Evolutionary conservation across 805 yeast genomes (phyloP), one percentile per base, ranked within the genome.

Genomic region (Nakazawaea holstii): DNA sequence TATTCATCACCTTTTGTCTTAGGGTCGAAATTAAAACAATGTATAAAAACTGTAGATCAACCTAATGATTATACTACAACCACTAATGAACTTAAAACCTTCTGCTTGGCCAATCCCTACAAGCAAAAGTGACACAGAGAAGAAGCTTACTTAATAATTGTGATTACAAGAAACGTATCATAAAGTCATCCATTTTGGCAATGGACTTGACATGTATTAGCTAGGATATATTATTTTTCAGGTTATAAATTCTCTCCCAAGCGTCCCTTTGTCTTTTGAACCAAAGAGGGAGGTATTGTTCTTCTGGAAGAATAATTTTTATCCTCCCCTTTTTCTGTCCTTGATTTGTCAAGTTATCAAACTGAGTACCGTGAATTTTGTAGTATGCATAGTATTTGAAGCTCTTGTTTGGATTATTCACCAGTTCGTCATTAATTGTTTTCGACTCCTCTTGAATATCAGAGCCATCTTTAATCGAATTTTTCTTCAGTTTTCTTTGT

Each of bases 221-320:
- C 5, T 20, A 20, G 24, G 24, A 20, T 20, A 20, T 20, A 20
- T 20, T 20, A 20, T 20, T 62, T 72, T 41, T 62, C 64, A 8
- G 29, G 7, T 28, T 26, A 35, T 33, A 35, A 4, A 43, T 8
- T 8, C n/a, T 30, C 54, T 84, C 90, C 95, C 92, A 87, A 46
- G 68, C 58, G 51, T 80, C 76, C 49, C 91, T 62, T 49, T 85
- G 86, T 29, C 66, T 62, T 17, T 68, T 68, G 55, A 87, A 87
- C 97, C 97, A 89, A 1, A 60, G 67, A 0, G 96, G 95, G n/a
- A 89, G 68, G 36, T 73, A 68, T 10, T 70, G 64, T 43, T 82
- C 89, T 8, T 73, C 67, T 0, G 96, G 95, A 6, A 86, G 70
- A 43, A 67, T 68, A 46, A 80, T 58, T 53, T 65, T 67, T 35